phyloP scores from a whole-genome alignment of 495 filamentous ascomycete genomes.

The Lophium mytilinum region DNA sequence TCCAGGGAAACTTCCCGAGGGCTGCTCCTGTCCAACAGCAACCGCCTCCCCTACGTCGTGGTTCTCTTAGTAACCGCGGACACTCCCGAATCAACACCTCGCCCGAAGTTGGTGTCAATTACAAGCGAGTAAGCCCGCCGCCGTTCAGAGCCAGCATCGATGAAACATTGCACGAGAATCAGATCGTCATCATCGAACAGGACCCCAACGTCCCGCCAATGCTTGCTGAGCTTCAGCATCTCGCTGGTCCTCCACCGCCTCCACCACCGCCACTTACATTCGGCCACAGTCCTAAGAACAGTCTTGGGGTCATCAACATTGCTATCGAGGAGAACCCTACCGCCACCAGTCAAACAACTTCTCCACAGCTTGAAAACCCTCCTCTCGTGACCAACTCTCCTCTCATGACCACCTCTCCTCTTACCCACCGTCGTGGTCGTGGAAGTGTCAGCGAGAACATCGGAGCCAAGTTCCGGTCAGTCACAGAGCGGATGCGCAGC shows the following conservation, averaged over 20 bases:
- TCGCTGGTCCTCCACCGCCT: conserved; percentile 58
- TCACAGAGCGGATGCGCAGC: conserved; percentile 34
- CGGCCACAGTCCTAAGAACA: conserved; percentile 13
- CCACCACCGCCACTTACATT: conserved; percentile 54
- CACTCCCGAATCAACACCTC: conserved; percentile 21
- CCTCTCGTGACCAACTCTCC: conserved; percentile 3
- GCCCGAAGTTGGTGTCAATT: conserved; percentile 17
- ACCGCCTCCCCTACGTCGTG: conserved; percentile 2
- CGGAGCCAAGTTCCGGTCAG: conserved; percentile 31
- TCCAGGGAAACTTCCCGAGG: conserved; percentile 9
- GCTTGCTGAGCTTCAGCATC: conserved; percentile 77
- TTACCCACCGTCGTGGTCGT: conserved; percentile 30
- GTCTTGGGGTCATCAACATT: conserved; percentile 33
- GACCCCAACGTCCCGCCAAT: conserved; percentile 46
- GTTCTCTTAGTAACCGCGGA: conserved; percentile 18
- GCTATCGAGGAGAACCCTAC: conserved; percentile 30
- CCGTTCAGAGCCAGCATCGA: conserved; percentile 49
- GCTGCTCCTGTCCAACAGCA: background rate
- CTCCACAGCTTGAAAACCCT: conserved; percentile 5
- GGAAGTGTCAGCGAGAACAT: conserved; percentile 34
- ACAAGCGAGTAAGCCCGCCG: conserved; percentile 20
- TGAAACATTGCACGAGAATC: conserved; percentile 47
- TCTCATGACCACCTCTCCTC: conserved; percentile 20
- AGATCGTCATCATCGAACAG: conserved; percentile 30
- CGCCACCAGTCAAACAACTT: conserved; percentile 4